Evolutionary conservation across 495 filamentous ascomycete species (phyloP).

Genomic region (Penicillium egyptiacum): DNA sequence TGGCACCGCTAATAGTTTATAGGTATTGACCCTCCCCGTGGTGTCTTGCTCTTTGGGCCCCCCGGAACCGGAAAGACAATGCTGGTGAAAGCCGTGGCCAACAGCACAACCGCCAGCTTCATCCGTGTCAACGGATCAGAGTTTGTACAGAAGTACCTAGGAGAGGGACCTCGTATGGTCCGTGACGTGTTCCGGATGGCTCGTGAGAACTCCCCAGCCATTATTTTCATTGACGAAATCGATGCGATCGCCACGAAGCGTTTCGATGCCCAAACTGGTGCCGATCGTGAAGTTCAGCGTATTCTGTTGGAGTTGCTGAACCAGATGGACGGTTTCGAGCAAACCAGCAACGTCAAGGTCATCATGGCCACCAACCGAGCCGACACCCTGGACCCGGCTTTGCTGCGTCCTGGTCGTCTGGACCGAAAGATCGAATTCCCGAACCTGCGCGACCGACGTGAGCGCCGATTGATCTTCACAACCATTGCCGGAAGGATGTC

Average conservation of each 20-base stretch:
- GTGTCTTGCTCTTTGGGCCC: slow-evolving; percentile 93
- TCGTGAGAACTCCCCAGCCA: slow-evolving; percentile 93
- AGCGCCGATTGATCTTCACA: slow-evolving; percentile 91
- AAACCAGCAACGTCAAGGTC: slow-evolving; percentile 97
- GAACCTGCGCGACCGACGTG: slow-evolving; percentile 81
- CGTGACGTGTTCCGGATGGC: slow-evolving; percentile 99
- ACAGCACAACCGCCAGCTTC: slow-evolving; percentile 96
- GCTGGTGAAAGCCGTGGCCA: slow-evolving; percentile 97
- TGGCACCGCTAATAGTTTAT: slow-evolving; percentile 24
- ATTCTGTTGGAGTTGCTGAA: slow-evolving; percentile 96
- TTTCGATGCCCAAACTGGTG: slow-evolving; percentile 96
- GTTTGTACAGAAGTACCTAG: slow-evolving; percentile 98
- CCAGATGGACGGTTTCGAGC: slow-evolving; percentile 99
- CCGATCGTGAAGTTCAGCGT: slow-evolving; percentile 96
- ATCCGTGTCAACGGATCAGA: slow-evolving; percentile 98
- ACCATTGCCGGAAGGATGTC: slow-evolving; percentile 98
- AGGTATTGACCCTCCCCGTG: slow-evolving; percentile 96
- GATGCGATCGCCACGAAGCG: slow-evolving; percentile 99
- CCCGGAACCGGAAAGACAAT: slow-evolving; percentile 98
- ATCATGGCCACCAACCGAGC: slow-evolving; percentile 99
- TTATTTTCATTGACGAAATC: slow-evolving; percentile 99
- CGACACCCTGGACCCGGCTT: slow-evolving; percentile 91
- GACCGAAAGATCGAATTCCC: slow-evolving; percentile 99
- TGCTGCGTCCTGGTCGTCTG: slow-evolving; percentile 90
- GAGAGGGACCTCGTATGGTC: slow-evolving; percentile 97